phyloP scores from a whole-genome alignment of 306 rosid genomes.

The Cercis canadensis region DNA sequence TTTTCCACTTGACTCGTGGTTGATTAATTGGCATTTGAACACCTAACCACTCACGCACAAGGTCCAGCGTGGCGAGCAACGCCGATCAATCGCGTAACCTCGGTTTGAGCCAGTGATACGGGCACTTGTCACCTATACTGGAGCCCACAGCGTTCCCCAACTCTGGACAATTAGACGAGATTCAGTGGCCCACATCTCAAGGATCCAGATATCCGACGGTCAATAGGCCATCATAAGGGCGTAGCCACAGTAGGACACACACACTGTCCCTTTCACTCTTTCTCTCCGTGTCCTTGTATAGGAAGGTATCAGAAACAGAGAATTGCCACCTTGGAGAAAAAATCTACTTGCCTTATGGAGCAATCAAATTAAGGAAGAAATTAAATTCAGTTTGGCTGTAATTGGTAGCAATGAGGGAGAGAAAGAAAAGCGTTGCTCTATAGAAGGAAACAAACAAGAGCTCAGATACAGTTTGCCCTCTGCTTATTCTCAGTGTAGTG shows the following conservation, averaged over 20 bases:
- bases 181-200: not conserved
- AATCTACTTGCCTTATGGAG: not conserved
- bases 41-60: too few species aligned
- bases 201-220: not conserved
- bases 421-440: not conserved
- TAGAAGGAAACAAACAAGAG: too few species aligned
- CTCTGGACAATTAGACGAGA: not conserved
- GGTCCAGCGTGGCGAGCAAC: too few species aligned
- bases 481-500: not conserved
- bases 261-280: too few species aligned
- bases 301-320: not conserved
- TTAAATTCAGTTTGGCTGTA: not conserved
- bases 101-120: not conserved
- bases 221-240: not conserved
- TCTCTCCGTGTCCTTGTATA: too few species aligned
- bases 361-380: not conserved
- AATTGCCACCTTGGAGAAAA: conserved; percentile 7
- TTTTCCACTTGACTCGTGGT: not conserved
- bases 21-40: not conserved
- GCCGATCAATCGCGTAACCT: too few species aligned
- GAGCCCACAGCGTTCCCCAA: not conserved
- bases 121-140: not conserved
- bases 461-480: not conserved
- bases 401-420: not conserved
- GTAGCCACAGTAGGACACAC: not conserved